Conservation (phyloP, 148 eudicot species). For the Beta vulgaris region DNA sequence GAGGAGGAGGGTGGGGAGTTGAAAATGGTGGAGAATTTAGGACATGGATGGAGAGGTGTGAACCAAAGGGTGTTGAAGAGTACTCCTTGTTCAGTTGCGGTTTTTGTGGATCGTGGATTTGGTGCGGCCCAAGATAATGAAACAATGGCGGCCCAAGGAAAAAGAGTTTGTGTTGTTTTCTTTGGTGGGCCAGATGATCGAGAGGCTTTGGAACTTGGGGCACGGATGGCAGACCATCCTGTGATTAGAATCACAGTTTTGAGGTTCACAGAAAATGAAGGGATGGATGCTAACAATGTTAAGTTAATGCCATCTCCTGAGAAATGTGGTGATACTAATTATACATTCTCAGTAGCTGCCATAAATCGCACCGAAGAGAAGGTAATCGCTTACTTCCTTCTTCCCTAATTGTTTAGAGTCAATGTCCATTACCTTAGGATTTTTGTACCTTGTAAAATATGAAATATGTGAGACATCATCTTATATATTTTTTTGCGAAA, state of each 20-base stretch:
- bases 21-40: constrained; percentile 54
- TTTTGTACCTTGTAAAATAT: no score
- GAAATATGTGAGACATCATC: no score
- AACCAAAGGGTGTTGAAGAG: constrained; percentile 54
- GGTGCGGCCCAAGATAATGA: constrained; percentile 28
- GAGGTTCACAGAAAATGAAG: constrained; percentile 25
- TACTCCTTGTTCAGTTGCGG: constrained; percentile 64
- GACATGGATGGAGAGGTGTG: constrained; percentile 48
- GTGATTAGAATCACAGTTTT: constrained; percentile 36
- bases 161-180: constrained; percentile 44
- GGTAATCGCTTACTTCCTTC: constrained; percentile 11
- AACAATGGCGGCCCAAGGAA: background rate
- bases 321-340: constrained; percentile 32
- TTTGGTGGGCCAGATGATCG: constrained; percentile 69
- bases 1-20: constrained; percentile 28
- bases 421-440: no score
- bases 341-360: constrained; percentile 35
- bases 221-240: constrained; percentile 60
- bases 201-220: constrained; percentile 47
- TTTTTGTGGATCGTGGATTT: constrained; percentile 70
- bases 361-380: constrained; percentile 30
- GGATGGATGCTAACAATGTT: background rate
- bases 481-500: no score
- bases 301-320: constrained; percentile 35
- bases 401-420: no score